Evolutionary conservation across 495 filamentous ascomycete species (phyloP).

Genomic region (Filosporella fistucella): DNA sequence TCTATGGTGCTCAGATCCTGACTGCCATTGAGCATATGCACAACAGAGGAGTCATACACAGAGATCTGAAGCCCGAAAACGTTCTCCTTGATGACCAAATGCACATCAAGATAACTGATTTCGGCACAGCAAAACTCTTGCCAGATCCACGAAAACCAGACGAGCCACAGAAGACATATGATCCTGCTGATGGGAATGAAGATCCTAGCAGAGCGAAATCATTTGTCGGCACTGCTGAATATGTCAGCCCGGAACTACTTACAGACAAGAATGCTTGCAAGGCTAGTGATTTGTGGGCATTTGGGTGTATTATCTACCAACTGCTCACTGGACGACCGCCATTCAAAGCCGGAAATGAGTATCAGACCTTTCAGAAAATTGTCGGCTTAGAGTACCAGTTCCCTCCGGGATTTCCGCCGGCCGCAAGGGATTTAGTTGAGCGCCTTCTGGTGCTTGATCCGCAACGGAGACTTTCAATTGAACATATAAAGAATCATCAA

Average conservation of each 20-base stretch:
- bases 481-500: conserved; percentile 94
- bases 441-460: conserved; percentile 90
- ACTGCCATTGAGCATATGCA: conserved; percentile 99
- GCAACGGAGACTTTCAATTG: conserved; percentile 78
- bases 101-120: conserved; percentile 99
- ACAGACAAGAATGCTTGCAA: conserved; percentile 97
- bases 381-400: conserved; percentile 92
- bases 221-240: conserved; percentile 98
- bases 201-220: conserved; percentile 78
- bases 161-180: conserved; percentile 8
- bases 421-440: conserved; percentile 89
- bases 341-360: conserved; percentile 97
- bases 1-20: conserved; percentile 94
- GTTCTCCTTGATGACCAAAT: conserved; percentile 92
- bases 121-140: conserved; percentile 94
- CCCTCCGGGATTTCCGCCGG: conserved; percentile 80
- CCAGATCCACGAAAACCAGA: conserved; percentile 44
- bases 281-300: conserved; percentile 97
- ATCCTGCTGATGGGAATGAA: conserved; percentile 29
- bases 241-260: conserved; percentile 93
- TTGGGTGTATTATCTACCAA: conserved; percentile 99
- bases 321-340: conserved; percentile 88
- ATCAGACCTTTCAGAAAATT: conserved; percentile 97
- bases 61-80: conserved; percentile 97
- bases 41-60: conserved; percentile 89